Conservation (phyloP, 129 eudicot species). For the Pseudognaphalium luteoalbum region DNA sequence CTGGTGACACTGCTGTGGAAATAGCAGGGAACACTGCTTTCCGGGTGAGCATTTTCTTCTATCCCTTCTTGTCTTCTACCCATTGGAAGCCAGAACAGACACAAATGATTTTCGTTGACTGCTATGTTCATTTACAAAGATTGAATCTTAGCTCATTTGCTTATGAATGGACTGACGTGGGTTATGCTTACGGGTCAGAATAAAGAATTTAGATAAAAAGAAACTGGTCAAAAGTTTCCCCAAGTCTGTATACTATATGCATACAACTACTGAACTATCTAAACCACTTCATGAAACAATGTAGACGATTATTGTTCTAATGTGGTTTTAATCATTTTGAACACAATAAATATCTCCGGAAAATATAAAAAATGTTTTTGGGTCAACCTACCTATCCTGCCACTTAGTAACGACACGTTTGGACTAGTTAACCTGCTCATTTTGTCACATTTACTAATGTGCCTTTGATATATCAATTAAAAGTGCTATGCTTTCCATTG, state of each 20-base stretch:
- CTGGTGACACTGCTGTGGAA: constrained; percentile 94
- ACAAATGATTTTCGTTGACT: not conserved
- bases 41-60: constrained; percentile 47
- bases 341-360: no score
- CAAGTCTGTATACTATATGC: not conserved
- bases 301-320: not conserved
- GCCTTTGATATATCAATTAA: not conserved
- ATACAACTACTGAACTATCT: not conserved
- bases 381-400: no score
- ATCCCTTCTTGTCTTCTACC: not conserved
- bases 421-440: not conserved
- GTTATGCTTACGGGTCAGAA: not conserved
- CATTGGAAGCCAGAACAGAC: not conserved
- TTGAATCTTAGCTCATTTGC: not conserved
- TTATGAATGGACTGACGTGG: not conserved
- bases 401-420: not conserved
- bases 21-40: constrained; percentile 91
- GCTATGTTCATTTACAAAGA: not conserved
- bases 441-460: not conserved
- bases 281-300: not conserved
- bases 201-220: not conserved
- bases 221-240: not conserved
- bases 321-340: not conserved
- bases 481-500: not conserved
- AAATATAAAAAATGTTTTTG: no score